Evolutionary conservation across 495 filamentous ascomycete genomes (phyloP).

Genomic region (Hypoxylon fuscum): DNA sequence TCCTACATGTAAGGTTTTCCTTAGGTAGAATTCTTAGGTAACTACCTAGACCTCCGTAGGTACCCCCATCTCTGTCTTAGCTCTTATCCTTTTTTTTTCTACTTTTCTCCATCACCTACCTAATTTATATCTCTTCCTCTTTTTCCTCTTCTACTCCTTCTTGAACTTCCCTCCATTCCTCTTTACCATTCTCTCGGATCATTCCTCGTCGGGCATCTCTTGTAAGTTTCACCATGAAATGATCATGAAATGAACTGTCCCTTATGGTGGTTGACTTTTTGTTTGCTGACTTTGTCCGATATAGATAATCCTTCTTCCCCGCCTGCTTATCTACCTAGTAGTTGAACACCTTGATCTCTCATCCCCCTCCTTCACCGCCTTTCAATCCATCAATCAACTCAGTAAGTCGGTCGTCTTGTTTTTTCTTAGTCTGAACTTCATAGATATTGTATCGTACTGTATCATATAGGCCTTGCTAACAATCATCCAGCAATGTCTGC

Average conservation of each 20-base stretch:
- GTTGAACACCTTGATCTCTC: slow-evolving; percentile 8
- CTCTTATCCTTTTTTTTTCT: slow-evolving; percentile 1
- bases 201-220: slow-evolving; percentile 14
- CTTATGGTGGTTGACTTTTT: background rate
- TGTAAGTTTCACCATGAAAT: slow-evolving; percentile 7
- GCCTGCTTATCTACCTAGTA: slow-evolving; percentile 15
- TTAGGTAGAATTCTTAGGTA: too few relatives aligned
- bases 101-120: slow-evolving; percentile 21
- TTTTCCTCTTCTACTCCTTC: slow-evolving; percentile 14
- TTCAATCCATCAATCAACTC: slow-evolving; percentile 21
- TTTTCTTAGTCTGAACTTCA: background rate
- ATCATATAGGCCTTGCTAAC: slow-evolving; percentile 11
- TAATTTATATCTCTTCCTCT: slow-evolving; percentile 25
- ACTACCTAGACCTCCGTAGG: too few relatives aligned
- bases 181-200: slow-evolving; percentile 12
- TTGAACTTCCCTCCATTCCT: slow-evolving; percentile 4
- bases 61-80: slow-evolving; percentile 7
- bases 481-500: slow-evolving; percentile 63
- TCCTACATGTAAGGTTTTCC: too few relatives aligned
- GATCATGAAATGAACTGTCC: background rate
- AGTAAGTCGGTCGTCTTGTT: slow-evolving; percentile 11
- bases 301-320: slow-evolving; percentile 17
- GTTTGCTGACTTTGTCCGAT: slow-evolving; percentile 14
- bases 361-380: slow-evolving; percentile 21
- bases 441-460: background rate